Conservation (phyloP, 2,329 filamentous ascomycete species). For the Pseudopyricularia javanii region DNA sequence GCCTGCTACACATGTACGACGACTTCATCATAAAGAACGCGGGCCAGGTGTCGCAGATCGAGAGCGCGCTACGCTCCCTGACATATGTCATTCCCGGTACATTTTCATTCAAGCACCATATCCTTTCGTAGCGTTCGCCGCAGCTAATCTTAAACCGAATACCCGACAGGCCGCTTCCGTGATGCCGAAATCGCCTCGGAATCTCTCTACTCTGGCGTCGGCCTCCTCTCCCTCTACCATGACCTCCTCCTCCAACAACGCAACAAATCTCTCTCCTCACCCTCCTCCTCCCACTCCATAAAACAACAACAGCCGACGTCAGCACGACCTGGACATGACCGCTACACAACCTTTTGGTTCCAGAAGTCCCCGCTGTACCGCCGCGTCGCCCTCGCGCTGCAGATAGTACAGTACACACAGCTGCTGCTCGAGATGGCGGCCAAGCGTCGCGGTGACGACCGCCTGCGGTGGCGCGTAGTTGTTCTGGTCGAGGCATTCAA, state of each 20-base stretch:
- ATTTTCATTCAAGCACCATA: constrained; percentile 3
- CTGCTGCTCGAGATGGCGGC: constrained; percentile 96
- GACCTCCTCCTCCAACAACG: constrained; percentile 64
- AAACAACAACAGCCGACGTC: constrained; percentile 14
- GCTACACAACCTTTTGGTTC: constrained; percentile 58
- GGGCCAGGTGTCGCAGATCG: constrained; percentile 86
- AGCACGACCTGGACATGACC: constrained; percentile 30
- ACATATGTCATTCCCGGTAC: constrained; percentile 89
- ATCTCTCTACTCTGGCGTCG: constrained; percentile 76
- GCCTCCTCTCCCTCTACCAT: constrained; percentile 86
- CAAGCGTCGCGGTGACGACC: constrained; percentile 74
- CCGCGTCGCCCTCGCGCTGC: constrained; percentile 67
- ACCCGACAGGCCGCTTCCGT: constrained; percentile 57
- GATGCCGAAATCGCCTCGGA: constrained; percentile 95
- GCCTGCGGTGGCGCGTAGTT: constrained; percentile 73
- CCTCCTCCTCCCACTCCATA: too few species aligned
- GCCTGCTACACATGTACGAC: constrained; percentile 62
- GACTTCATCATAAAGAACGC: constrained; percentile 94
- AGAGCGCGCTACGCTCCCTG: constrained; percentile 80
- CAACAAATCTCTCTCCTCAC: background rate
- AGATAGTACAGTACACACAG: constrained; percentile 90
- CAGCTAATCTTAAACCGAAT: background rate
- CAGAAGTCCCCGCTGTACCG: constrained; percentile 58
- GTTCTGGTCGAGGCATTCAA: constrained; percentile 78
- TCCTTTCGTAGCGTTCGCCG: too few species aligned